Base-by-base conservation (phyloP, 139 green algal genomes). In the Ettlia oleoabundans region DNA sequence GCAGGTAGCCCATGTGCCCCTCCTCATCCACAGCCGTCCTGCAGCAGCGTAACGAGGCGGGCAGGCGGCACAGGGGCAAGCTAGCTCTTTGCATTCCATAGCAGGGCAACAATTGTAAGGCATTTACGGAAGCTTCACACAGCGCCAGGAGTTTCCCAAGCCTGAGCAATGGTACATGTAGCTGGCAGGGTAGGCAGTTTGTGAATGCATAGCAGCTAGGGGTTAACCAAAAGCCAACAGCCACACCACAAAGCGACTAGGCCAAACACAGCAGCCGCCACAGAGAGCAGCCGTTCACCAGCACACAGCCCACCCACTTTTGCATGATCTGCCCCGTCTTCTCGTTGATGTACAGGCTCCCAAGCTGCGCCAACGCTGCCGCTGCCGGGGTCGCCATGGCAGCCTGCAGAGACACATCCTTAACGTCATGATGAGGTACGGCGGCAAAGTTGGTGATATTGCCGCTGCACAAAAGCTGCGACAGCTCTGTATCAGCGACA, bases 281-380 rank as follows among this genome's bases (percentile, higher is more conserved):
- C 47, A n/a, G n/a, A n/a, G n/a, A n/a, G n/a, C n/a, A n/a, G 47
- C 47, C 47, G 47, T 58, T 58, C 15, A 10, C 47, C 47, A 58
- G 47, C 13, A 10, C 55, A 5, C 55, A 65, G 18, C 5, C 55
- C 15, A 65, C 79, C 51, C 68, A 84, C 79, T 37, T 51, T 26
- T 78, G 35, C 52, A 83, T 58, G 76, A 86, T 83, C 73, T 82
- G 47, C 4, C 82, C 82, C 2, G 82, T 86, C 55, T 83, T 53
- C 6, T 69, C 33, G 63, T 86, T 75, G 2, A 86, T 18, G 61
- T 73, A 86, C 32, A 86, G 73, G 33, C 43, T 73, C 26, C 80
- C 66, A 38, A 81, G 38, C 47, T 62, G 51, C n/a, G 69, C 65
- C 33, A 81, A 35, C 0, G 69, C 69, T 4, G 72, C 65, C 33